Base-by-base conservation (phyloP, 2,329 filamentous ascomycete genomes). In the Capronia epimyces region DNA sequence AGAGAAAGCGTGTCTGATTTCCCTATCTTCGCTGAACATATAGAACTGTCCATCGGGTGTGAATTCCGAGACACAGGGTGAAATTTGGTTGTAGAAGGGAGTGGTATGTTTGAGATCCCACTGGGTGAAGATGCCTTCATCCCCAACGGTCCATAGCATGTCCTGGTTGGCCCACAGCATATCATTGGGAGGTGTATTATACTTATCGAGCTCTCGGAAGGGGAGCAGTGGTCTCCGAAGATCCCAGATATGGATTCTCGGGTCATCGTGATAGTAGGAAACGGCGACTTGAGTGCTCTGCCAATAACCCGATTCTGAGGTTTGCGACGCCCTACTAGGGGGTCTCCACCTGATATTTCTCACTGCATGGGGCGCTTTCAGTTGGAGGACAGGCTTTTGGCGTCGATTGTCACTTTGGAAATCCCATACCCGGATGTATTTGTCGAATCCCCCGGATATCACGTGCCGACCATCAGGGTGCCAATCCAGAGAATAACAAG, bases 401-500 rank as follows among this genome's bases (percentile, higher is more conserved):
- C 77, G 74, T 56, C 79, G 72, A 49, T 75, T 75, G 48, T 76
- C 72, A n/a, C 67, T 69, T 3, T 78, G 79, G 50, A 83, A 78
- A 63, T 84, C 80, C 79, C 81, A 84, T 22, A 84, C 75, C 63
- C 79, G 79, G 55, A 84, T 75, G 24, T 78, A 78, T 52, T 77
- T 78, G 63, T 84, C 81, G 18, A 76, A 72, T 46, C 81, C 75
- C n/a, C 78, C 80, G 58, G 79, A 83, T 47, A 80, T 73, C 8
- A 84, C 68, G 63, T 84, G 79, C 61, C 78, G 82, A 5, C 81
- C 81, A 59, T 84, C 80, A 1, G 81, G 81, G 62, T 84, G 81
- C 80, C 81, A 84, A 63, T 84, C 81, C 29, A 84, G 75, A 4
- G 79, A 74, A 54, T 76, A 81, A 67, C 81, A 84, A 3, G 72